Conservation (phyloP, 179 eudicot species). For the Beta lomatogona region DNA sequence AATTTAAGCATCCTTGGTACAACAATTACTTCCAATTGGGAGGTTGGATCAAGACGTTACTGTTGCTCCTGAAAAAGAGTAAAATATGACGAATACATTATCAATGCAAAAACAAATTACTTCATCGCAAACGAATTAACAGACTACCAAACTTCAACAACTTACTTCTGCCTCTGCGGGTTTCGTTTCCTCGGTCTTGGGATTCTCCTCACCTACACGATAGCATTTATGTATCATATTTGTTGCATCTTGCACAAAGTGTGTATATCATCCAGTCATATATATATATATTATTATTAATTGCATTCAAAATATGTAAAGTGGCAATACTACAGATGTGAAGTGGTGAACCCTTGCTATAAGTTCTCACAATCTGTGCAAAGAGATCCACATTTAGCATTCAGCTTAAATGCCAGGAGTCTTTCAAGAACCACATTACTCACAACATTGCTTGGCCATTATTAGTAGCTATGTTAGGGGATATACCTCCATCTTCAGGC, state of each 20-base stretch:
- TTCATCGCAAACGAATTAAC: not conserved
- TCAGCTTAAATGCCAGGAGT: not conserved
- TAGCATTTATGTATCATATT: not conserved
- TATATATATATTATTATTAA: too few species aligned
- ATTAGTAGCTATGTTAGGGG: not conserved
- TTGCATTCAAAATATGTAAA: too few species aligned
- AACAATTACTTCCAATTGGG: conserved; percentile 7
- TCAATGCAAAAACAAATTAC: not conserved
- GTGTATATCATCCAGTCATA: not conserved
- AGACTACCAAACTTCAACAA: not conserved
- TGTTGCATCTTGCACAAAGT: not conserved
- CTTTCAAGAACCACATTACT: too few species aligned
- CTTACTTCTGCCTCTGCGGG: conserved; percentile 61
- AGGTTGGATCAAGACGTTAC: conserved; percentile 9
- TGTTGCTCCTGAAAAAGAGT: conserved; percentile 24
- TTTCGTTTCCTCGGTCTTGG: conserved; percentile 59
- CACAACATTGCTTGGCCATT: not conserved
- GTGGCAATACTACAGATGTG: too few species aligned
- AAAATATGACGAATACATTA: not conserved
- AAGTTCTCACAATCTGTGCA: not conserved
- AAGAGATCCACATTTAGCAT: not conserved
- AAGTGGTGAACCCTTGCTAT: too few species aligned
- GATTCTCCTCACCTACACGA: conserved; percentile 61
- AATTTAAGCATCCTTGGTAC: not conserved
- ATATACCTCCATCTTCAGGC: conserved; percentile 81